phyloP scores from a whole-genome alignment of 495 filamentous ascomycete genomes.

The Penicillium canariense region DNA sequence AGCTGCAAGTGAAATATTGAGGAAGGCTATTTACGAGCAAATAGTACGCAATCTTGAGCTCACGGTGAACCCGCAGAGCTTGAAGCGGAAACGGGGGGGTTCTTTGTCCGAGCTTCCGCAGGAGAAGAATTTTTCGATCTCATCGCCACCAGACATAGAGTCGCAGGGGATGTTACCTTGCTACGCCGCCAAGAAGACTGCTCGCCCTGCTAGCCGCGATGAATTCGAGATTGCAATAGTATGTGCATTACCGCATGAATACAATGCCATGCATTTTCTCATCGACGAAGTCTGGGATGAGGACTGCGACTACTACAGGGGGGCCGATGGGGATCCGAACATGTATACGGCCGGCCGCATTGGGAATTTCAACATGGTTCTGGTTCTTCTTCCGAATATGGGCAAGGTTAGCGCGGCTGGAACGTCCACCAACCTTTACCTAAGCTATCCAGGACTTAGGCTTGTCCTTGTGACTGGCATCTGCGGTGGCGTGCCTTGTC shows the following conservation, averaged over 20 bases:
- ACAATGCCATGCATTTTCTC: constrained; percentile 23
- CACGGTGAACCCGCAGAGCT: not conserved
- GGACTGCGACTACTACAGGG: constrained; percentile 25
- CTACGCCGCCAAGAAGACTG: too few relatives aligned
- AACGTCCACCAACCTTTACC: constrained; percentile 2
- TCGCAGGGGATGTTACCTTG: too few relatives aligned
- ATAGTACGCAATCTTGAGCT: not conserved
- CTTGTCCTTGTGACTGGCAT: constrained; percentile 9
- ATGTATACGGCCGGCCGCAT: constrained; percentile 17
- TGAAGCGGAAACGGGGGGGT: not conserved
- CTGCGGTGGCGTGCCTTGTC: not conserved
- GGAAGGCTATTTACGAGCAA: not conserved
- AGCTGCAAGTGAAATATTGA: not conserved
- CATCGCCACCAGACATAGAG: not conserved
- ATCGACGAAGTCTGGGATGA: constrained; percentile 25
- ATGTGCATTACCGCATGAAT: constrained; percentile 34
- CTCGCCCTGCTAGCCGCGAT: not conserved
- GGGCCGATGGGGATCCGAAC: constrained; percentile 24
- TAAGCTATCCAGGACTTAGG: constrained; percentile 8
- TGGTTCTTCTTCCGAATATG: constrained; percentile 23
- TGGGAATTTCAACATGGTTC: constrained; percentile 30
- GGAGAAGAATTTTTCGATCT: not conserved
- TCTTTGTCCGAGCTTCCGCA: not conserved
- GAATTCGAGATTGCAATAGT: constrained; percentile 36
- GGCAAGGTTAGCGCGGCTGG: constrained; percentile 24